Conservation (phyloP, 192 early-diverging fungal species). For the Linnemannia elongata region DNA sequence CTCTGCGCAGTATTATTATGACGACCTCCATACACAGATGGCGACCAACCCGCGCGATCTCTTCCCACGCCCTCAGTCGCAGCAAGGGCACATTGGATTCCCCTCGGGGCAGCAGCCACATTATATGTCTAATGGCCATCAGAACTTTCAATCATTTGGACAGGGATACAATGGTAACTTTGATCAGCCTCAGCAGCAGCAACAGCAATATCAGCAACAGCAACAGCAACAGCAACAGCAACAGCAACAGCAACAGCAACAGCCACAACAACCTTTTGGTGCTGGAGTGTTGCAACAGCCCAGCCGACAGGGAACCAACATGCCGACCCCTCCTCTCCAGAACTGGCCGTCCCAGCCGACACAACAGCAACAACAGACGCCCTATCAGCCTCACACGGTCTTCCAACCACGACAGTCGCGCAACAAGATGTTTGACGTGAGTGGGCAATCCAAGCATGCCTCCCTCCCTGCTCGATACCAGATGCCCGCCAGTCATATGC, state of each 20-base stretch:
- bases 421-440: neutral
- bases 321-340: neutral
- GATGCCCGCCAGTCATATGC: constrained; percentile 22
- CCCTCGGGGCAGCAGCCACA: neutral
- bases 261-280: neutral
- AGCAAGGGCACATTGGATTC: constrained; percentile 23
- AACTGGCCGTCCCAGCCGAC: neutral
- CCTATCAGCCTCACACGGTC: constrained; percentile 34
- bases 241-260: constrained; percentile 18
- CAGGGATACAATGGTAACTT: constrained; percentile 2
- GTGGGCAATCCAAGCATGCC: constrained; percentile 18
- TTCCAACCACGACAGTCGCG: constrained; percentile 32
- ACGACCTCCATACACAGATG: constrained; percentile 39
- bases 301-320: neutral
- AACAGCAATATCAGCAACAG: neutral
- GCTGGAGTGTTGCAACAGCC: neutral
- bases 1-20: constrained; percentile 39
- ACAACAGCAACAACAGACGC: neutral
- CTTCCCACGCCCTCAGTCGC: constrained; percentile 39
- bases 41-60: constrained; percentile 18
- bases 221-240: constrained; percentile 15
- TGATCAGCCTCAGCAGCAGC: constrained; percentile 4
- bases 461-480: constrained; percentile 39
- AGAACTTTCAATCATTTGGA: constrained; percentile 28
- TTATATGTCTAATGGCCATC: constrained; percentile 15